Evolutionary conservation across 208 protist genomes (phyloP), one percentile per base, ranked within the genome.

Genomic region (Crithidia fasciculata): DNA sequence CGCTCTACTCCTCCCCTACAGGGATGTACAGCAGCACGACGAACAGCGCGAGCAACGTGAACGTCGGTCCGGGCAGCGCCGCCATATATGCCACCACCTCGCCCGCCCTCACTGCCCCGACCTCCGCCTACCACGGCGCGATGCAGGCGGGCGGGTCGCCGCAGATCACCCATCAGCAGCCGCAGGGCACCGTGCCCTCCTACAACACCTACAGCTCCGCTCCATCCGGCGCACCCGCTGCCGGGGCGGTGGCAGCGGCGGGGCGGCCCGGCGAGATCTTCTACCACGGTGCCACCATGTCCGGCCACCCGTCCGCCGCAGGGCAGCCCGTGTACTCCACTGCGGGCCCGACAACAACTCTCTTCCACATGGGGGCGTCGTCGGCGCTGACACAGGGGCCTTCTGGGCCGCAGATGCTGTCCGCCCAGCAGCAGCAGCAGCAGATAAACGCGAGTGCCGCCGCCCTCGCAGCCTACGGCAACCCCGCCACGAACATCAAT

Each of bases 401-500:
- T 6, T 2, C 54, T 9, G 52, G 16, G 28, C n/a, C 76, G 6
- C 74, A 69, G 55, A 57, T 80, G 61, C 60, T 80, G 15, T 65
- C 74, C 4, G 16, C 50, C 50, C 65, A 70, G 53, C 65, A 66
- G 60, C 60, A 70, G 39, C 65, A 70, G 13, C 65, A 70, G 10
- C 65, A 70, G 15, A 28, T 53, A n/a, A 47, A 70, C 9, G 68
- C 39, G 40, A 67, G 19, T 8, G 70, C 70, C 4, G 64, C 56
- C 0, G 64, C 65, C 5, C 56, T 67, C 28, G 74, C 74, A 0
- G 61, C 63, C 13, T 73, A 66, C 55, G 68, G 41, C 36, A 83
- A 68, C 50, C 67, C 78, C 7, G 56, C 58, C 13, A 69, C 64
- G 12, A 84, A 88, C 74, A 85, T 82, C 63, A 82, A 82, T 74